These are phyloP conservation scores for Pinus tabuliformis DNA, from an alignment of 75 land plant species.

Conservation along the genomic window DNA sequence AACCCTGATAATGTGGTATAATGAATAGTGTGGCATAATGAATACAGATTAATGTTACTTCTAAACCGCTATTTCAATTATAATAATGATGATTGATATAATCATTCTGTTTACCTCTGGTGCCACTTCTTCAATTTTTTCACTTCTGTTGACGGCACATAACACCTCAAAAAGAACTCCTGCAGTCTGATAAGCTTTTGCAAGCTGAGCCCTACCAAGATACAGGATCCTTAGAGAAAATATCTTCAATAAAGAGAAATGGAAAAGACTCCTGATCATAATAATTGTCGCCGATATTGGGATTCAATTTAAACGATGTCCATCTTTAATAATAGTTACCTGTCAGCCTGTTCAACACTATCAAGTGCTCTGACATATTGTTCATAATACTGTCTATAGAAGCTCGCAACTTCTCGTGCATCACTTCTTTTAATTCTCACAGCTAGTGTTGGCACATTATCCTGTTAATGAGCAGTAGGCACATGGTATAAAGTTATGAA, in stretches of 20 bases:
- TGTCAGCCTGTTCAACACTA: constrained; percentile 87
- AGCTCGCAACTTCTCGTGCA: constrained; percentile 88
- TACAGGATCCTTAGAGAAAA: neutral
- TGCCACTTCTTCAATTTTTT: constrained; percentile 88
- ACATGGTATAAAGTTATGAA: no score
- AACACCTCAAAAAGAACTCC: constrained; percentile 97
- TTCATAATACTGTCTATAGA: constrained; percentile 86
- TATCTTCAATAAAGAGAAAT: no score
- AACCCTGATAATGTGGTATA: neutral
- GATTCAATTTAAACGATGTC: neutral
- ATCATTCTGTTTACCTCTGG: constrained; percentile 69
- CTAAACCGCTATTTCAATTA: no score
- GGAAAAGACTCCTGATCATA: no score
- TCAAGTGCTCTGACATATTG: constrained; percentile 83
- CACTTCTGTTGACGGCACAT: constrained; percentile 80
- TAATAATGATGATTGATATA: neutral
- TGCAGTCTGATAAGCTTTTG: constrained; percentile 86
- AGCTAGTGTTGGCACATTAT: constrained; percentile 69
- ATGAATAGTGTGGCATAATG: neutral
- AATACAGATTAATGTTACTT: no score
- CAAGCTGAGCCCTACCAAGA: constrained; percentile 73
- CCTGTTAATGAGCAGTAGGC: constrained; percentile 39
- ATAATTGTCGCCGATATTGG: neutral
- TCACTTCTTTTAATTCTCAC: constrained; percentile 73
- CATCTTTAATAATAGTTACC: constrained; percentile 36